phyloP scores from a whole-genome alignment of 2,329 filamentous ascomycete species.

The Phaeoacremonium minimum region DNA sequence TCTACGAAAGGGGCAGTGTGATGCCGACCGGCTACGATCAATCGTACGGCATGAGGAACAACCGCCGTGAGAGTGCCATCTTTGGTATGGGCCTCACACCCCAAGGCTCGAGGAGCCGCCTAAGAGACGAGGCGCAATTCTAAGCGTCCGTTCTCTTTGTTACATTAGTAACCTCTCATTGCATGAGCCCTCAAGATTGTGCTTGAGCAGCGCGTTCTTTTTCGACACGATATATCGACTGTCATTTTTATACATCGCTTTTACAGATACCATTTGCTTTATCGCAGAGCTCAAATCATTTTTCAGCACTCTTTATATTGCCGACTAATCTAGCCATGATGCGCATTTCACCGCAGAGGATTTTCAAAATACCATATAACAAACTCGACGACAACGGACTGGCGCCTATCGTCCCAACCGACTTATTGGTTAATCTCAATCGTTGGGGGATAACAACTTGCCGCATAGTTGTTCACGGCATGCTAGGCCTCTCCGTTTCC shows the following conservation, averaged over 20 bases:
- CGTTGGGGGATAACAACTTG: no score
- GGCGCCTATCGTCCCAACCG: slow-evolving; percentile 12
- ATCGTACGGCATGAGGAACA: slow-evolving; percentile 31
- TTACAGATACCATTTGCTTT: neutral
- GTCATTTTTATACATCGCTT: no score
- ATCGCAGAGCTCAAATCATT: no score
- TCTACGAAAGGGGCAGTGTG: slow-evolving; percentile 22
- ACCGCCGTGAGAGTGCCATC: slow-evolving; percentile 57
- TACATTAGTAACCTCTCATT: no score
- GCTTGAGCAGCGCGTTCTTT: no score
- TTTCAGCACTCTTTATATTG: neutral
- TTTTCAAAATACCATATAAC: slow-evolving; percentile 9
- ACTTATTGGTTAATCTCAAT: slow-evolving; percentile 9
- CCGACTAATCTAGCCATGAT: no score
- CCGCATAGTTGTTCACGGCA: no score
- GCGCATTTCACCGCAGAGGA: neutral
- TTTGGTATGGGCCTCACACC: slow-evolving; percentile 45
- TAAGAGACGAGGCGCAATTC: slow-evolving; percentile 50
- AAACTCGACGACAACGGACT: slow-evolving; percentile 11
- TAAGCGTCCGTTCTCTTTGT: slow-evolving; percentile 19
- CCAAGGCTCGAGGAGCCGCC: slow-evolving; percentile 47
- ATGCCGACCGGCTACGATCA: slow-evolving; percentile 26
- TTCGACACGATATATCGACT: no score
- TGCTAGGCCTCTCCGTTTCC: no score
- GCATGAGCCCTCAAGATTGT: no score